phyloP scores from a whole-genome alignment of 1,284 basidiomycete species.

The Puccinia horiana region DNA sequence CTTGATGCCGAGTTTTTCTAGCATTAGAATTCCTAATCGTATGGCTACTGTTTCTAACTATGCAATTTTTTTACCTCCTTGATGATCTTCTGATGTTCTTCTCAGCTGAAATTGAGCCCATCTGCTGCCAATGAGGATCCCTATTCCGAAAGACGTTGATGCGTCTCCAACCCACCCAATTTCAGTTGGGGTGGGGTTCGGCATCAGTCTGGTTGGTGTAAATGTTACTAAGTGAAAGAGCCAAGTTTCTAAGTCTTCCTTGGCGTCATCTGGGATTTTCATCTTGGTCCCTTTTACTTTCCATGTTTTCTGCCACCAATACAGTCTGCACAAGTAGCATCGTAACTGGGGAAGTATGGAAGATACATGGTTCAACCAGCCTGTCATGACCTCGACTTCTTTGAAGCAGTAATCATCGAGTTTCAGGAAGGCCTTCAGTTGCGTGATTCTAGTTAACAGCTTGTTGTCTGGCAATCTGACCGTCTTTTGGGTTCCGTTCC shows the following conservation, averaged over 20 bases:
- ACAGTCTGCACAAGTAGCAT: neutral
- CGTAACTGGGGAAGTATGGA: neutral
- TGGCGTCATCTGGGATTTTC: neutral
- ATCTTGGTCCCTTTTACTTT: neutral
- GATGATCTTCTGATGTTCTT: too few species aligned
- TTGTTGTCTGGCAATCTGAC: neutral
- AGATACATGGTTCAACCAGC: neutral
- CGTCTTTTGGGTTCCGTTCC: neutral
- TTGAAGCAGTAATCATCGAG: neutral
- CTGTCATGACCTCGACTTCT: neutral
- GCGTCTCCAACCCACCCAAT: too few species aligned
- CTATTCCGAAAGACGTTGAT: too few species aligned
- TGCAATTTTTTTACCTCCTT: too few species aligned
- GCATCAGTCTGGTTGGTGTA: neutral
- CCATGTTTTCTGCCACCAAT: neutral
- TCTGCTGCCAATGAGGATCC: too few species aligned
- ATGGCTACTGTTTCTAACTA: neutral
- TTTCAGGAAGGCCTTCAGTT: neutral
- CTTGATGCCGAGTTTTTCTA: too few species aligned
- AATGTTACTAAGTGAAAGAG: neutral
- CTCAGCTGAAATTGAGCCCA: too few species aligned
- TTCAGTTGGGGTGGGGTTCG: too few species aligned
- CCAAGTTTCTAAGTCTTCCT: neutral
- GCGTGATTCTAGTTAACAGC: neutral
- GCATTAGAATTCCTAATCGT: too few species aligned